Evolutionary conservation across 2,329 filamentous ascomycete genomes (phyloP).

Genomic region (Fusarium torulosum): DNA sequence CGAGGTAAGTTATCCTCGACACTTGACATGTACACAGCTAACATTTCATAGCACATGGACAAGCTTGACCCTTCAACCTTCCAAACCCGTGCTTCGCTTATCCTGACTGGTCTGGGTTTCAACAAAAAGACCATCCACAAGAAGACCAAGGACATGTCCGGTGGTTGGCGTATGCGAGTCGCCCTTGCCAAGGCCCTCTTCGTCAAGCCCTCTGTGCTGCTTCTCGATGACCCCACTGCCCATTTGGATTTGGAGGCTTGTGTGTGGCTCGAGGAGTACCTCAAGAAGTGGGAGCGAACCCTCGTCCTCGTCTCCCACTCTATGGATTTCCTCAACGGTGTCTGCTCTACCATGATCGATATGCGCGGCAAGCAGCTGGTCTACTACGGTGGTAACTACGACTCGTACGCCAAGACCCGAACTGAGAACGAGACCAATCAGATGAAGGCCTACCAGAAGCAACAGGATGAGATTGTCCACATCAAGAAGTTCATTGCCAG

Average conservation of each 20-base stretch:
- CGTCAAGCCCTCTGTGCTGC: conserved; percentile 94
- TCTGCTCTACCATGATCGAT: conserved; percentile 98
- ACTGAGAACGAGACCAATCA: conserved; percentile 96
- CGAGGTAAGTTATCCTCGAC: conserved; percentile 73
- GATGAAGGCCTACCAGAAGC: conserved; percentile 98
- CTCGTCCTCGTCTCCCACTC: conserved; percentile 97
- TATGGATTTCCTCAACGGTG: conserved; percentile 99
- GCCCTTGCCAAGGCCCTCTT: conserved; percentile 97
- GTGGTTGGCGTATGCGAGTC: conserved; percentile 99
- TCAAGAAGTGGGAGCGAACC: conserved; percentile 99
- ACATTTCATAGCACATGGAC: conserved; percentile 83
- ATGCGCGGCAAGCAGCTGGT: conserved; percentile 90
- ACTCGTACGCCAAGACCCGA: conserved; percentile 95
- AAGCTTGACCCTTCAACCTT: conserved; percentile 99
- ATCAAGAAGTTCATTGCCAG: conserved; percentile 99
- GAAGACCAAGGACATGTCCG: conserved; percentile 99
- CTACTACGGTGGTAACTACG: conserved; percentile 99
- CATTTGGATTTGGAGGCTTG: conserved; percentile 99
- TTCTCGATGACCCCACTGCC: conserved; percentile 97
- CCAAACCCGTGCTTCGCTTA: conserved; percentile 92
- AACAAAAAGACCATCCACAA: conserved; percentile 98
- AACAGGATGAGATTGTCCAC: conserved; percentile 98
- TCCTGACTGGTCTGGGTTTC: conserved; percentile 98
- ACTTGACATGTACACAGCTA: conserved; percentile 29
- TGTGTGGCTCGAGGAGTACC: conserved; percentile 99